phyloP scores from a whole-genome alignment of 164 flowering plant species.

The Liquidambar formosana region DNA sequence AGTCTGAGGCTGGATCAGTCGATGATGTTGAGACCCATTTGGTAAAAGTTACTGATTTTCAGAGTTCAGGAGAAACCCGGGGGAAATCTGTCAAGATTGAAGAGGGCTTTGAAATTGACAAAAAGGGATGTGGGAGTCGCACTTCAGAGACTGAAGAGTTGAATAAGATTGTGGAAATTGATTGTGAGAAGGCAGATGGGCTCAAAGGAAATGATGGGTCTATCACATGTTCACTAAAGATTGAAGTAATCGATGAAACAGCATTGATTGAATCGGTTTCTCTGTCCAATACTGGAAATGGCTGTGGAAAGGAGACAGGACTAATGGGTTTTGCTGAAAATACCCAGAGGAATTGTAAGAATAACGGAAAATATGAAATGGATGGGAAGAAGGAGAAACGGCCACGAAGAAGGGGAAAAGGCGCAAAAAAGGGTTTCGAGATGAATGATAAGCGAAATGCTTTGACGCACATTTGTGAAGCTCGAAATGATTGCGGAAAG shows the following conservation, averaged over 20 bases:
- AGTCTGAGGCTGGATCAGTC: neutral
- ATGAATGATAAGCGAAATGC: slow-evolving; percentile 6
- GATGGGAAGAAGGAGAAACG: slow-evolving; percentile 29
- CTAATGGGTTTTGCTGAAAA: neutral
- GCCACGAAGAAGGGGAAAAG: slow-evolving; percentile 25
- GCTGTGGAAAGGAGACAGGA: slow-evolving; percentile 2
- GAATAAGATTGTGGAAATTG: neutral
- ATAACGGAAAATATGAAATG: slow-evolving; percentile 7
- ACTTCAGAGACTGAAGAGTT: neutral
- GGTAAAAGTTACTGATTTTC: neutral
- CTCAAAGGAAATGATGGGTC: slow-evolving; percentile 2
- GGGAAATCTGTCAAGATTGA: neutral
- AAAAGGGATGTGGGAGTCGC: neutral
- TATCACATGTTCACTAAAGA: slow-evolving; percentile 15
- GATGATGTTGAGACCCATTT: neutral
- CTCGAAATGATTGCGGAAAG: slow-evolving; percentile 1
- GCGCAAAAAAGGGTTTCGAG: slow-evolving; percentile 21
- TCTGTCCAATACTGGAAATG: slow-evolving; percentile 3
- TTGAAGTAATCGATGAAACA: slow-evolving; percentile 35
- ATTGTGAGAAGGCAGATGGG: neutral
- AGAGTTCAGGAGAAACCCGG: neutral
- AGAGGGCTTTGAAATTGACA: neutral
- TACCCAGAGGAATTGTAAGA: slow-evolving; percentile 2
- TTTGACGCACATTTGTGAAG: neutral
- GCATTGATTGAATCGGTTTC: slow-evolving; percentile 26